Evolutionary conservation across 257 asterid genomes (phyloP).

Genomic region (Petunia axillaris): DNA sequence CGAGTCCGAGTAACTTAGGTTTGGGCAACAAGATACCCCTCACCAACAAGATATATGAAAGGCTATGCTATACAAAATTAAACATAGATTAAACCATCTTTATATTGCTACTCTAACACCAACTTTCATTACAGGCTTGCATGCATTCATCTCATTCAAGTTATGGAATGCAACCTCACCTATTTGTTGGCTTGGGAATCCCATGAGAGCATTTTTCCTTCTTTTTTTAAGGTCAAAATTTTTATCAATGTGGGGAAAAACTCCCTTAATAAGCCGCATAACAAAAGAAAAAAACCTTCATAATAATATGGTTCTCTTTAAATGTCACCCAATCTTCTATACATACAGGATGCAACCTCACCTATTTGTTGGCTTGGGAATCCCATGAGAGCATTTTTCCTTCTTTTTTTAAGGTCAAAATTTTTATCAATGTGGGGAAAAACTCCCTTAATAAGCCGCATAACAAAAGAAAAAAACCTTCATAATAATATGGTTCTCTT

Average conservation of each 20-base stretch:
- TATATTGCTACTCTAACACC: neutral
- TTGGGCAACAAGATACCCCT: neutral
- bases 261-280: no score
- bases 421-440: no score
- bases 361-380: neutral
- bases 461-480: no score
- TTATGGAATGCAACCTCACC: neutral
- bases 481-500: no score
- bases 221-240: no score
- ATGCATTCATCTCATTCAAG: neutral
- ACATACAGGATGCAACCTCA: neutral
- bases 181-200: neutral
- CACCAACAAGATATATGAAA: slow-evolving; percentile 3
- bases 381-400: neutral
- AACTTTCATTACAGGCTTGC: neutral
- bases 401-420: no score
- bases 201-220: neutral
- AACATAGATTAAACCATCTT: neutral
- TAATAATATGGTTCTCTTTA: no score
- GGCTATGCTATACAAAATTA: neutral
- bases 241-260: no score
- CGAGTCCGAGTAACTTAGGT: no score
- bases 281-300: no score
- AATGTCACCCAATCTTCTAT: no score
- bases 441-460: no score